Evolutionary conservation across 768 basidiomycete genomes (phyloP), one percentile per base, ranked within the genome.

Genomic region (Crassisporium funariophilum): DNA sequence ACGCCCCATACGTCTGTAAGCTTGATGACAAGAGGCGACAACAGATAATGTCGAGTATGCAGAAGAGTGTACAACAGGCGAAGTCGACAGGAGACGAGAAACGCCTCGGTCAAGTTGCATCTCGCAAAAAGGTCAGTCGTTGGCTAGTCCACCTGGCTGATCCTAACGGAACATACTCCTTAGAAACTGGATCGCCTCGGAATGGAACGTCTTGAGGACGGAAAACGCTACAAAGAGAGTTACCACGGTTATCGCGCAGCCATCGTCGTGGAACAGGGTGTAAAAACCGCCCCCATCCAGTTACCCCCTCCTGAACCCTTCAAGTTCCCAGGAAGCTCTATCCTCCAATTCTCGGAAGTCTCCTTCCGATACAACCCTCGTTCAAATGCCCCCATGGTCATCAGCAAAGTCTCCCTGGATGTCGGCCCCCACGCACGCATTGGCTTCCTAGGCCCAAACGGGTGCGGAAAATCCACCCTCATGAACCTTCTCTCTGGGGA

Each of bases 21-120:
- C 54, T 66, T 15, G 63, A 71, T 13, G 61, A 65, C 36, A 72
- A 72, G 47, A 63, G 67, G 19, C 59, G 60, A 17, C 67, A 69
- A 27, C 62, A 69, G 27, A 80, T 86, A 35, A 72, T 79, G 56
- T 71, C 73, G 4, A 76, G 78, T 17, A 86, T 86, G 24, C 72
- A 75, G 27, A 72, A 73, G 40, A 78, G 74, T 8, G 65, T 74
- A 1, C 69, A 71, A 41, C 68, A 70, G 5, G 82, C 82, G 1
- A 81, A 75, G 53, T 69, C 74, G 25, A 78, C 79, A 0, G 83
- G 82, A 0, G 83, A 85, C 52, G 82, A 85, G 41, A 84, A 84
- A 51, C 72, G 77, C 36, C 59, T 70, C 5, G 68, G 73, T 42
- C 58, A 67, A 69, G 84, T 78, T 3, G 77, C 78, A 7, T 77